A percentile compares a stretch with the other conserved stretches of the same genome.
Evolutionary conservation across 1,139 yeast genomes (phyloP).

Genomic region (Suhomyces taliae): DNA sequence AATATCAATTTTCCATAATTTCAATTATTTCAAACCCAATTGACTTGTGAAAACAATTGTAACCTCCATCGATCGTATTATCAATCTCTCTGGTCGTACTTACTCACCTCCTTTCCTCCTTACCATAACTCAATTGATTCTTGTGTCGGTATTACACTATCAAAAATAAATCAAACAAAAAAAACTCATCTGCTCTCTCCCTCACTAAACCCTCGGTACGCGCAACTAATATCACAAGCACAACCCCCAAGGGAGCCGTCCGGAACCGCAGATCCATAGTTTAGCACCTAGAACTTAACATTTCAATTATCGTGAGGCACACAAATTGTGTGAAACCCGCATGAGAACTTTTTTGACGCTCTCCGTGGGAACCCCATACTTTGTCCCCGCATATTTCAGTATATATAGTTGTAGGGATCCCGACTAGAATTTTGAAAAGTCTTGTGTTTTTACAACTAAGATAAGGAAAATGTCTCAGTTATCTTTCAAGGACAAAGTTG

Average conservation of each 20-base stretch:
- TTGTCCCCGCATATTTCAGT: conserved; percentile 7
- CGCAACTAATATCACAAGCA: conserved; percentile 3
- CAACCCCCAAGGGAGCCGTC: neutral
- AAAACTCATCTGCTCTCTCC: too few species aligned
- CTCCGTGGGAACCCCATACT: neutral
- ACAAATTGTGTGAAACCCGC: neutral
- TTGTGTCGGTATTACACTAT: neutral
- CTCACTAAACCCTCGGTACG: conserved; percentile 1
- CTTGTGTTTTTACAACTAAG: neutral
- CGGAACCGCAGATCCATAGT: neutral
- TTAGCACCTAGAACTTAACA: too few species aligned
- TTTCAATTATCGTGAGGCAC: neutral
- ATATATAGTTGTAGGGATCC: conserved; percentile 4
- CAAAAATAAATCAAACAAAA: too few species aligned
- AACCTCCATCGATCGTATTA: too few species aligned
- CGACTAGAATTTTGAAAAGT: neutral
- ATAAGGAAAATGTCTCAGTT: conserved; percentile 32
- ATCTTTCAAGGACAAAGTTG: conserved; percentile 77
- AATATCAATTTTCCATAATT: too few species aligned
- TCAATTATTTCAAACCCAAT: too few species aligned
- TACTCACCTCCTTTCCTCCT: too few species aligned
- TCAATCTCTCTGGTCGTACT: too few species aligned
- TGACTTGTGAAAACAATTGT: too few species aligned
- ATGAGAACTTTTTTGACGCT: neutral
- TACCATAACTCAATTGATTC: neutral